These are phyloP conservation scores for Pythium utonaiense DNA, from an alignment of 352 stramenopile species.

Conservation along the genomic window DNA sequence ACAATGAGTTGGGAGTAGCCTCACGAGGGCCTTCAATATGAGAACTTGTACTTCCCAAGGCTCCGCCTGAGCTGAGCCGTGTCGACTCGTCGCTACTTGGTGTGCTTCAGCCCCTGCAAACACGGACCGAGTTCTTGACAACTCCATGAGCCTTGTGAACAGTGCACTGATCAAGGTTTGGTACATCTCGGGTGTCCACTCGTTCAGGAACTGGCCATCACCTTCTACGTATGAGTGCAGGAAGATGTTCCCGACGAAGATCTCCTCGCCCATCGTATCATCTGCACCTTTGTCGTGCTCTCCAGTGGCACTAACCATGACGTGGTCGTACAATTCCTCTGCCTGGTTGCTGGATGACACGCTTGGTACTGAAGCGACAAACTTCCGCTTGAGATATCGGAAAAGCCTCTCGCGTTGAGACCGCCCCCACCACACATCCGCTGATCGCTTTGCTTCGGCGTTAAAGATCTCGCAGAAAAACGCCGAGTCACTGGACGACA, in stretches of 20 bases:
- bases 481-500: conserved; percentile 41
- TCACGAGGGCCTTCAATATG: conserved; percentile 67
- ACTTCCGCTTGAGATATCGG: conserved; percentile 64
- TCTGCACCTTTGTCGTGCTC: conserved; percentile 13
- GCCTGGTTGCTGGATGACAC: conserved; percentile 27
- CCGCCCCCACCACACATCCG: conserved; percentile 72
- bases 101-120: conserved; percentile 26
- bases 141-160: conserved; percentile 46
- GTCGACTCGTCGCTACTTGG: conserved; percentile 14
- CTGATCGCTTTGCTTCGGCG: conserved; percentile 55
- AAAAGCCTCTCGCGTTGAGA: conserved; percentile 57
- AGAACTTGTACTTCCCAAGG: conserved; percentile 78
- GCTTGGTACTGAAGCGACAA: conserved; percentile 30
- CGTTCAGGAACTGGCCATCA: conserved; percentile 70
- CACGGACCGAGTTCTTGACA: conserved; percentile 50
- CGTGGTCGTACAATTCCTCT: conserved; percentile 22
- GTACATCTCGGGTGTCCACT: conserved; percentile 77
- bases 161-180: conserved; percentile 57
- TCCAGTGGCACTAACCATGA: conserved; percentile 10
- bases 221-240: conserved; percentile 77
- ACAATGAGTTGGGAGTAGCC: conserved; percentile 56
- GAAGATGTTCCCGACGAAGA: conserved; percentile 83
- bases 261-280: conserved; percentile 44
- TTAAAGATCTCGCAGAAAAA: conserved; percentile 73
- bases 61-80: conserved; percentile 27